These are phyloP conservation scores for Coniochaeta sp. DNA, from an alignment of 2,329 filamentous ascomycete genomes.

Conservation along the genomic window DNA sequence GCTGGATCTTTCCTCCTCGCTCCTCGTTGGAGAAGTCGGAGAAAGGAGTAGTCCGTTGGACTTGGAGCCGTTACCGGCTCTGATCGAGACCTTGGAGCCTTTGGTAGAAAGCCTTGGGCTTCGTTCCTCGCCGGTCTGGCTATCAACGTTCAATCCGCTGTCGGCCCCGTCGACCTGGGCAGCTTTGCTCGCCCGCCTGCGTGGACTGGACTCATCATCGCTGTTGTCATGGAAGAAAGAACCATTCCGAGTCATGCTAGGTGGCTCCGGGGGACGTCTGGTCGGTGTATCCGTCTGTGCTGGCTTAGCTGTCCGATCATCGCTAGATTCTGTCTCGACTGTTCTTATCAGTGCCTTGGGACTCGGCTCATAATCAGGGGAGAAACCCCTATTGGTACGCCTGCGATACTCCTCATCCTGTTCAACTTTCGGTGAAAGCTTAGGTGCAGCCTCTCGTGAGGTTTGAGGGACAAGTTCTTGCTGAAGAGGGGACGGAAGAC, in stretches of 20 bases:
- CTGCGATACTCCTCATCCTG: slow-evolving; percentile 19
- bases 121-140: not conserved
- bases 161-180: not conserved
- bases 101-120: not conserved
- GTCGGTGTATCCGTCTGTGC: slow-evolving; percentile 26
- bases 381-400: slow-evolving; percentile 53
- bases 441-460: not conserved
- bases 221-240: slow-evolving; percentile 47
- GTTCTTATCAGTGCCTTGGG: slow-evolving; percentile 63
- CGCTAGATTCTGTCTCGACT: slow-evolving; percentile 32
- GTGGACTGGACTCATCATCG: slow-evolving; percentile 35
- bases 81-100: not conserved
- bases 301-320: slow-evolving; percentile 1
- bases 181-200: slow-evolving; percentile 4
- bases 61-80: not conserved
- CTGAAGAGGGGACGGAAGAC: slow-evolving; percentile 7
- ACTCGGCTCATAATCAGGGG: slow-evolving; percentile 67
- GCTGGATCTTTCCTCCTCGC: slow-evolving; percentile 27
- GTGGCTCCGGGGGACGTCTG: slow-evolving; percentile 22
- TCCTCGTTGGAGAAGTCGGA: slow-evolving; percentile 10
- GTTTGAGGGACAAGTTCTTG: not conserved
- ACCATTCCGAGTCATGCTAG: slow-evolving; percentile 26
- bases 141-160: not conserved
- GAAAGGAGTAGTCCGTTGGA: not conserved
- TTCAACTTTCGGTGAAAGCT: not conserved